Base-by-base conservation (phyloP, 148 eudicot genomes). In the Dysphania ambrosioides region DNA sequence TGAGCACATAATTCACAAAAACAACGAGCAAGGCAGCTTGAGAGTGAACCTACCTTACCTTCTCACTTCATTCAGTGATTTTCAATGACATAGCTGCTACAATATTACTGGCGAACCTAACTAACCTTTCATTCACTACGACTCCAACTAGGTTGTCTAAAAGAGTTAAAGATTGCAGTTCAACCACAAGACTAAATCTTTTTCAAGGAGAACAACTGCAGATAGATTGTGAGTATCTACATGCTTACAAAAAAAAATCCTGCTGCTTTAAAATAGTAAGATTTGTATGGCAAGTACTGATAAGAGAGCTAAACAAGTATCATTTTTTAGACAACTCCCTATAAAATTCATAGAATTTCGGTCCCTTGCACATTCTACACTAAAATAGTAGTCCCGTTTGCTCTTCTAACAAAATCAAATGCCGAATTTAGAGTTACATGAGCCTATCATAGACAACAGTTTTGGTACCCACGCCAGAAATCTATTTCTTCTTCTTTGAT, bases 401-500 rank as follows among this genome's bases (percentile, higher is more conserved):
- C 71, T 85, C 82, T 80, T 85, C 82, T 80, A 76, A 59, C 84
- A 66, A 84, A 77, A 66, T 70, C 57, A 71, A 79, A 71, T 72
- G 61, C 72, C 67, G 74, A 71, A 66, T 12, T 41, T 16, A 24
- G 30, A 72, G 78, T 75, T 85, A 84, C 87, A 78, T 24, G 78
- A 69, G 80, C 70, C 76, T 72, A 68, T 61, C 27, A 84, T 77
- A 70, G 75, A 67, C 77, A 78, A 75, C 60, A 71, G 66, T 73
- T 69, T 70, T 57, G 63, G 55, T 40, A 75, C 67, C 40, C 62
- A 24, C 30, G 40, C 31, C 31, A 59, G 47, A 44, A 77, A 29
- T 88, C 78, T 78, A 91, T 87, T 90, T 93, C 90, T 91, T 91
- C 89, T 93, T 93, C 84, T 91, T 93, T 55, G 79, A 83, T 77